Percentiles rank a stretch among this genome's conserved stretches.
Evolutionary conservation across 306 rosid species (phyloP).

Genomic region (Lathyrus tuberosus): DNA sequence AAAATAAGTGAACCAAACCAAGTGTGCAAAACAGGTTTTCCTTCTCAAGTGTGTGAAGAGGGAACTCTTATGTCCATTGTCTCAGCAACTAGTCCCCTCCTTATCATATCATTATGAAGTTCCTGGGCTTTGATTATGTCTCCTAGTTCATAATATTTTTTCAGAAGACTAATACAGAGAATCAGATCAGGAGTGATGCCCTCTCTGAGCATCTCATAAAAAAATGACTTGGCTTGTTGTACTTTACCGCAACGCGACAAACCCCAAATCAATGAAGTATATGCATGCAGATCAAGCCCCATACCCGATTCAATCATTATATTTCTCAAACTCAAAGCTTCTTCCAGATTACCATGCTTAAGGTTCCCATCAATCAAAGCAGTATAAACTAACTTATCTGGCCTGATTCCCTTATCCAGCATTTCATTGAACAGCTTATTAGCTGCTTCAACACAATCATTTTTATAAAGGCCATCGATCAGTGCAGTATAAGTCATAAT

Average conservation of each 20-base stretch:
- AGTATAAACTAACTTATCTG: constrained; percentile 79
- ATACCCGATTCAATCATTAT: constrained; percentile 77
- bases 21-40: constrained; percentile 1
- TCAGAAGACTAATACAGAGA: constrained; percentile 66
- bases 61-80: constrained; percentile 42
- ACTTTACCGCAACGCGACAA: constrained; percentile 65
- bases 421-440: constrained; percentile 75
- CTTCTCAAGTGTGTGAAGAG: constrained; percentile 52
- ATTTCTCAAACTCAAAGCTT: constrained; percentile 63
- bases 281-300: constrained; percentile 74
- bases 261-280: constrained; percentile 88
- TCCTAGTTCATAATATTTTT: constrained; percentile 68
- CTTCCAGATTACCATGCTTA: constrained; percentile 76
- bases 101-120: constrained; percentile 65
- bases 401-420: constrained; percentile 73
- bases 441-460: constrained; percentile 62
- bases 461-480: constrained; percentile 86
- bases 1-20: constrained; percentile 32
- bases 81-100: constrained; percentile 58
- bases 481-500: constrained; percentile 78
- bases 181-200: constrained; percentile 75
- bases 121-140: constrained; percentile 65
- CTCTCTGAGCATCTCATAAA: constrained; percentile 82
- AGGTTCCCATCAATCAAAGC: constrained; percentile 85
- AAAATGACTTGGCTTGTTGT: constrained; percentile 63